Evolutionary conservation across 2,329 filamentous ascomycete species (phyloP).

Genomic region (Coleophoma crateriformis): DNA sequence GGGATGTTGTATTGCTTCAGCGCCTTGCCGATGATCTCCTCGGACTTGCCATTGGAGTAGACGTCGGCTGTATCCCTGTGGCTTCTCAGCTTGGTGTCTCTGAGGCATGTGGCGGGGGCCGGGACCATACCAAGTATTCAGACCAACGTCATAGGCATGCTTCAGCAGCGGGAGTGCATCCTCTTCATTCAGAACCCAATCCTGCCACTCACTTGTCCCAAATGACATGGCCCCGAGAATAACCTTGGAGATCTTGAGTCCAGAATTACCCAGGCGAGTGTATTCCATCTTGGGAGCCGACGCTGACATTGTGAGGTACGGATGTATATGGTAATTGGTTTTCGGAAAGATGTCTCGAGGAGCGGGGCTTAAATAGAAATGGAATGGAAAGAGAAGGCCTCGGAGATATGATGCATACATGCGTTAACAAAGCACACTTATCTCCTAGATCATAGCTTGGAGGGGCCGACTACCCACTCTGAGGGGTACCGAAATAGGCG

Average conservation of each 20-base stretch:
- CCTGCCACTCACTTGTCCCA: conserved; percentile 37
- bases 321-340: neutral
- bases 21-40: conserved; percentile 61
- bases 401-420: no score
- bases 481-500: no score
- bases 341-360: neutral
- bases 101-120: no score
- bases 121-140: conserved; percentile 39
- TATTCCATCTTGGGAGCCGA: conserved; percentile 7
- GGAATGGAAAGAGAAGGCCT: no score
- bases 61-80: conserved; percentile 31
- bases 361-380: no score
- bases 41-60: conserved; percentile 51
- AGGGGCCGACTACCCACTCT: no score
- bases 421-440: no score
- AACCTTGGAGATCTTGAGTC: conserved; percentile 45
- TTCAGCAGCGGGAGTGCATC: conserved; percentile 44
- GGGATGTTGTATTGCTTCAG: conserved; percentile 60
- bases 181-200: conserved; percentile 40
- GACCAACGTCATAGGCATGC: conserved; percentile 40
- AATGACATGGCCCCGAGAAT: conserved; percentile 46
- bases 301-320: neutral
- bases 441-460: no score
- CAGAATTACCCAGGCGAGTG: conserved; percentile 37
- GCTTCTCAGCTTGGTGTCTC: no score